Evolutionary conservation across 306 rosid genomes (phyloP), one percentile per base, ranked within the genome.

Genomic region (Oxytropis ochrocephala): DNA sequence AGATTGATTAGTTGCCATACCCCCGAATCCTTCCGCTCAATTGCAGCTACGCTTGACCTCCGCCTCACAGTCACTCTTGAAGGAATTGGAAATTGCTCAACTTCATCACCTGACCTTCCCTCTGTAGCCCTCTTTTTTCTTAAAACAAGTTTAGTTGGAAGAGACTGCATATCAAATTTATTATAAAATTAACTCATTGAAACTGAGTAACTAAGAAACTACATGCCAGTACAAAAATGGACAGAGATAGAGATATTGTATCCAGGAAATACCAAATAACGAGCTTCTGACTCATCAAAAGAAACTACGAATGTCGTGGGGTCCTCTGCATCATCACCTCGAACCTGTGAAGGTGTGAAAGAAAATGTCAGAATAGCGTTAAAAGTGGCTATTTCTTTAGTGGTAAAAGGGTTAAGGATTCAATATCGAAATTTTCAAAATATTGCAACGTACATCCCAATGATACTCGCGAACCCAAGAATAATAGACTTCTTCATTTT

Each of bases 381-480:
- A 75, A 69, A 59, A 59, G 12, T 68, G 70, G 74, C 24, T 12
- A 65, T n/a, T 50, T 5, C n/a, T 47, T 49, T 44, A 44, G 32
- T 47, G 65, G 18, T 30, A 32, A 44, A 7, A 52, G 58, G 29
- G 10, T 16, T 48, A 44, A 63, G 11, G 36, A 62, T 38, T 61
- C 16, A 27, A 43, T 17, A 12, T 66, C 1, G 21, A 58, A 75
- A 70, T 56, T 53, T 38, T 39, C 41, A 62, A 69, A 57, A 63
- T 72, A 41, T 55, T 57, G 63, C 73, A 18, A 87, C 99, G 4
- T 87, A 91, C 96, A 83, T 91, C 96, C 87, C 95, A 91, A 60
- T 89, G 81, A 78, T 94, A 91, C 78, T 94, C 99, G 14, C 97
- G 97, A 59, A 94, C 85, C 99, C 96, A 94, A 33, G 97, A 78